Conservation (phyloP, 1,284 basidiomycete genomes). For the Calocybe gambosa region DNA sequence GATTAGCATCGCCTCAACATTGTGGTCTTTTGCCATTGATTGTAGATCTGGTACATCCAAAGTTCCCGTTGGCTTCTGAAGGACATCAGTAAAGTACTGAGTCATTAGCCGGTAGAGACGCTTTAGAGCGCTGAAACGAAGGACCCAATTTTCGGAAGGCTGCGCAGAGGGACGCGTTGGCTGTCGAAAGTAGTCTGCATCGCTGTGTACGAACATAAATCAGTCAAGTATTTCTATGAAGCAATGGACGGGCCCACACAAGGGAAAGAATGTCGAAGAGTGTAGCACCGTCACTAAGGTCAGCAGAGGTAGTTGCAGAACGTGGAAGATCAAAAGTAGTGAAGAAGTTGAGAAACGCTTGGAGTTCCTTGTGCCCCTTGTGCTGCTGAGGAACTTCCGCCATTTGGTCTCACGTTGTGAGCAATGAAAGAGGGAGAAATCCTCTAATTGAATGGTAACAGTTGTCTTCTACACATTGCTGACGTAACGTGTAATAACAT, state of each 20-base stretch:
- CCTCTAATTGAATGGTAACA: background rate
- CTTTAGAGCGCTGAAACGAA: conserved; percentile 81
- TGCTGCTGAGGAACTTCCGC: conserved; percentile 30
- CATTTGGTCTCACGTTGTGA: conserved; percentile 11
- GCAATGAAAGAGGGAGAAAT: background rate
- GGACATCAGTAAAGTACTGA: conserved; percentile 78
- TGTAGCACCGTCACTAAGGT: conserved; percentile 71
- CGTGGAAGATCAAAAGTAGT: conserved; percentile 62
- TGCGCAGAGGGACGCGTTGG: conserved; percentile 49
- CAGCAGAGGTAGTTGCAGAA: conserved; percentile 52
- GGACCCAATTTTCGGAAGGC: conserved; percentile 81
- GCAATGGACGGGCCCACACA: conserved; percentile 46
- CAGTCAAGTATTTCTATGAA: background rate
- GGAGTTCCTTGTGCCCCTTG: conserved; percentile 64
- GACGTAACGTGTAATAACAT: background rate
- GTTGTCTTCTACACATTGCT: background rate
- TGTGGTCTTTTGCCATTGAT: conserved; percentile 71
- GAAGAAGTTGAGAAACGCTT: conserved; percentile 75
- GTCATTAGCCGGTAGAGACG: conserved; percentile 82
- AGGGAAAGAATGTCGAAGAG: conserved; percentile 67
- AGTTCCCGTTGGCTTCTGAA: conserved; percentile 65
- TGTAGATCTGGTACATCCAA: conserved; percentile 80
- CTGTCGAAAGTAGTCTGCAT: conserved; percentile 72
- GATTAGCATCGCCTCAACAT: conserved; percentile 59
- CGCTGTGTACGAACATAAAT: conserved; percentile 38